Base-by-base conservation (phyloP, 2,329 filamentous ascomycete species). In the Chrysoporthe puriensis region DNA sequence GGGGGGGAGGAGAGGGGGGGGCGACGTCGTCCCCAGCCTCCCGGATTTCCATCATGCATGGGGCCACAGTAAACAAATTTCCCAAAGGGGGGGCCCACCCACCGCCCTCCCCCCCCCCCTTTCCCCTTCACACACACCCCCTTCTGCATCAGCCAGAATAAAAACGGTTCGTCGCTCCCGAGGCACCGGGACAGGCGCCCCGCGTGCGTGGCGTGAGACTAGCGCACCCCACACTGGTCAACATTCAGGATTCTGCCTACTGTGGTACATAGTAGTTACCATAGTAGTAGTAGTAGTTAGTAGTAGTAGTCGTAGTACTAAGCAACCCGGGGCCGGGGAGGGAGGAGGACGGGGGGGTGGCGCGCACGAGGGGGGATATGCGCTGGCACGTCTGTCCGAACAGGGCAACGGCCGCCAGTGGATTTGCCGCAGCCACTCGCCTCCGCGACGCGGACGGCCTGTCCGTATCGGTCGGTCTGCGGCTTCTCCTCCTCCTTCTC, bases 21-120 rank as follows among this genome's bases (percentile, higher is more conserved):
- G 18, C 26, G 32, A n/a, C 14, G 32, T 57, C 16, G 16, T n/a
- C 40, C 63, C 67, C 67, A 69, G 61, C 67, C 67, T 63, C 67
- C 64, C 52, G 48, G 60, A 66, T 66, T 66, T 62, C 60, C 54
- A 32, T 6, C n/a, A 11, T 57, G 50, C 50, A 54, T 54, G 50
- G 32, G 32, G 11, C 50, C 14, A 3, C 54, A 48, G 66, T 68
- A 65, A 68, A 68, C 66, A 68, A 42, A 65, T 54, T 48, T 36
- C 66, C n/a, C 40, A 46, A 48, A 61, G 40, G 44, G 66, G 66
- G 59, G 54, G 44, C 36, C 36, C 26, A 26, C 26, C 26, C 26
- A 26, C 26, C 26, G 26, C 26, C 26, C 2, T 26, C 26, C 26
- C 26, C 26, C 26, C 26, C 26, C 26, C n/a, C n/a, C n/a, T n/a